phyloP scores from a whole-genome alignment of 257 asterid species.

The Petunia secreta region DNA sequence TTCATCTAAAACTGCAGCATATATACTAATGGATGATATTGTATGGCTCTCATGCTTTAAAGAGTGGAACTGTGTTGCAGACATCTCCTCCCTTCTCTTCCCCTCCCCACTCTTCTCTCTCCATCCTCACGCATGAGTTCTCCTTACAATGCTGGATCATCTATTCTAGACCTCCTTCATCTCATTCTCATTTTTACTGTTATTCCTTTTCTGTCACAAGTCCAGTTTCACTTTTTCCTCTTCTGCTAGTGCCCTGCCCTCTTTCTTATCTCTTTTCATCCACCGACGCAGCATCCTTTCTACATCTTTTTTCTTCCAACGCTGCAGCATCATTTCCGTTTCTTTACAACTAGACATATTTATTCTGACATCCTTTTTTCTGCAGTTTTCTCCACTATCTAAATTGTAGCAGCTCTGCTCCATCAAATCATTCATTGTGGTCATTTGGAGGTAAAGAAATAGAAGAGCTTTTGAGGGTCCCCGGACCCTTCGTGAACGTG shows the following conservation, averaged over 20 bases:
- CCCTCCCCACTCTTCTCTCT: neutral
- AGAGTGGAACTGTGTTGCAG: neutral
- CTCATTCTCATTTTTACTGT: constrained; percentile 13
- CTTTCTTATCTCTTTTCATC: neutral
- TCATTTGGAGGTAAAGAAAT: no score
- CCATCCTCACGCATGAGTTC: neutral
- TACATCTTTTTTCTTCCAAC: constrained; percentile 9
- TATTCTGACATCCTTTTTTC: neutral
- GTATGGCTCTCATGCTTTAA: neutral
- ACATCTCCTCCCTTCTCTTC: constrained; percentile 5
- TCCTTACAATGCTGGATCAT: constrained; percentile 11
- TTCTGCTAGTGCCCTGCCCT: neutral
- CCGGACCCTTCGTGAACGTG: no score
- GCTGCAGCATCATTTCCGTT: neutral
- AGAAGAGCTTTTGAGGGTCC: no score
- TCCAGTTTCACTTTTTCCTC: constrained; percentile 3
- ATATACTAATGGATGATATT: neutral
- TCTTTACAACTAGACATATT: neutral
- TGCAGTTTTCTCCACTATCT: neutral
- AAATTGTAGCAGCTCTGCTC: neutral
- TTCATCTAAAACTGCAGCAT: constrained; percentile 5
- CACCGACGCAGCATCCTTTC: neutral
- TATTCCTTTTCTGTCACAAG: constrained; percentile 17
- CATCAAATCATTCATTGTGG: constrained; percentile 9
- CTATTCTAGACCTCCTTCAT: constrained; percentile 15